Evolutionary conservation across 352 stramenopile genomes (phyloP), one percentile per base, ranked within the genome.

Genomic region (Phytophthora pinifolia): DNA sequence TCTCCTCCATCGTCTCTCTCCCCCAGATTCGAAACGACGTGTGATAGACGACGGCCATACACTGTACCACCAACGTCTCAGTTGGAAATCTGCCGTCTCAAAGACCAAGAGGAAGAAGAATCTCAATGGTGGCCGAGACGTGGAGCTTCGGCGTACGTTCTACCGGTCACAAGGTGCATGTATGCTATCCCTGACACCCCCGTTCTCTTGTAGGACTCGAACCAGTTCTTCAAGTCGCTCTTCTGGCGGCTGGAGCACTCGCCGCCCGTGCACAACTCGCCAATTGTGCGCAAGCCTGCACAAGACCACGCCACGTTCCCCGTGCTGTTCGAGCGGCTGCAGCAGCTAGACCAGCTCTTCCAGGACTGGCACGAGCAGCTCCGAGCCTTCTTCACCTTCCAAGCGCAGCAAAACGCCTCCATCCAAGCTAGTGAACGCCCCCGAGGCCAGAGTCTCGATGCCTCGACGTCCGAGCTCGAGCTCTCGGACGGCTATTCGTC

Each of bases 361-460:
- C 58, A 66, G 46, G 45, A 51, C n/a, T 66, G 58, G 58, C 58
- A 66, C 38, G 51, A 62, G 6, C 58, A 66, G 45, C 51, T 66
- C 51, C 34, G 43, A 5, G 13, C 38, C 32, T 46, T 66, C 27
- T 66, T 66, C 50, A 51, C 46, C 0, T 25, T 31, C 13, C 49
- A 32, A 27, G 17, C 31, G 22, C 34, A 39, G 38, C 51, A 55
- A 44, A 18, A 15, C 29, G 43, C 18, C 13, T 7, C 20, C 22
- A 27, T 5, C 22, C 22, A 27, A 27, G 22, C 22, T 27, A 2
- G 4, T 27, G 22, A 27, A 27, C 22, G 22, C 4, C 22, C 22
- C 3, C 4, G 56, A 38, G 32, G 37, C 25, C n/a, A 57, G 22
- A 66, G 51, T 13, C 9, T 62, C 44, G 51, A 66, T 30, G 33